Base-by-base conservation (phyloP, 1,284 basidiomycete species). In the Apiotrichum domesticum region DNA sequence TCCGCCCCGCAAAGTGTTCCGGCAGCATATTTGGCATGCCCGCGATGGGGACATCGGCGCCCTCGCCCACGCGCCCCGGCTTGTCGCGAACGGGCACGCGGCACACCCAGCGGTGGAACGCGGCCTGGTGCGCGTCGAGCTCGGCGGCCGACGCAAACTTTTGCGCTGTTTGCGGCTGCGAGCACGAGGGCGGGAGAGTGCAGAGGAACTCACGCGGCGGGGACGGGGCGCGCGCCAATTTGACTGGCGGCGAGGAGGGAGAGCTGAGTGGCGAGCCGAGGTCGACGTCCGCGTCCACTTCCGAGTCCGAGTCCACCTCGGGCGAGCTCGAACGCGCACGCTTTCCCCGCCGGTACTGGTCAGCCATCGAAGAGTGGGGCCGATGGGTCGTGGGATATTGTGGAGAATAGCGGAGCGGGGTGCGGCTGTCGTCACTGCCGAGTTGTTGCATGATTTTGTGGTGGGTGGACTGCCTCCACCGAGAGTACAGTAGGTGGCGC, bases 21-120 rank as follows among this genome's bases (percentile, higher is more conserved):
- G 71, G 71, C 9, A 71, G 50, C 21, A 21, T 21, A 21, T 21
- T 21, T 21, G 21, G 21, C 14, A 56, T 44, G 37, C 8, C 37
- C 37, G 37, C 37, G 39, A 54, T 46, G 42, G 39, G 43, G 21
- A 39, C 35, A 9, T 37, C 35, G n/a, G 48, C 48, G 56, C 79
- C 66, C 82, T 63, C 61, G 13, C 56, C 58, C 4, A 59, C 56
- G 3, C 57, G 54, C 0, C 58, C 62, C 0, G 58, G 58, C 47
- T 63, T 63, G 51, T 72, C 67, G 21, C 64, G 58, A 35, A 71
- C 59, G 1, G 69, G 68, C 3, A 66, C 61, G 2, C 58, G 84
- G 70, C 91, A 94, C 1, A 91, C 85, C 77, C 88, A 86, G 0
- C 87, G 85, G 72, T 95, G 91, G 69, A 86, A 87, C 29, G 79